Evolutionary conservation across 2,329 filamentous ascomycete species (phyloP).

Genomic region (Nothopassalora personata): DNA sequence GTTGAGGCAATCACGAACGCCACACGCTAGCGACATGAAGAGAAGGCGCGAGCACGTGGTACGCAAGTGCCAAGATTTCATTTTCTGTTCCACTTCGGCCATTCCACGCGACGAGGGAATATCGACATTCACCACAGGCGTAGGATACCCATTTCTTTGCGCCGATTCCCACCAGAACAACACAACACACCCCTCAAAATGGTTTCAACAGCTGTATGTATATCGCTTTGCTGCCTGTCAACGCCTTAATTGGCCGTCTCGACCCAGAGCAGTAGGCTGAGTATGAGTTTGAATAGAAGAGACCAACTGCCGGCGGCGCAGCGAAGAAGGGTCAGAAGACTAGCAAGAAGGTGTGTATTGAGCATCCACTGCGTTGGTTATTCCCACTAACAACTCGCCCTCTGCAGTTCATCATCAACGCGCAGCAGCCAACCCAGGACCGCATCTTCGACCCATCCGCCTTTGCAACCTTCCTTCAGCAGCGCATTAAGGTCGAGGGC

Average conservation of each 20-base stretch:
- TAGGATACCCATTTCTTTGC: slow-evolving; percentile 92
- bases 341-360: slow-evolving; percentile 69
- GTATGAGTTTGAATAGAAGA: slow-evolving; percentile 48
- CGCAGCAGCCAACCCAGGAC: slow-evolving; percentile 94
- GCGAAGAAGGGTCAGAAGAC: slow-evolving; percentile 59
- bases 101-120: too few species aligned
- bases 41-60: too few species aligned
- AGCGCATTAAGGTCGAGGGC: slow-evolving; percentile 99
- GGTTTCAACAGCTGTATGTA: slow-evolving; percentile 86
- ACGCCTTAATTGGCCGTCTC: slow-evolving; percentile 34
- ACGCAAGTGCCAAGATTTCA: neutral
- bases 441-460: slow-evolving; percentile 99
- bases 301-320: slow-evolving; percentile 41
- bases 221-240: slow-evolving; percentile 93
- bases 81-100: too few species aligned
- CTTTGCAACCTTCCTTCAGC: slow-evolving; percentile 99
- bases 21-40: too few species aligned
- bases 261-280: slow-evolving; percentile 80
- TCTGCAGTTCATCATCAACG: slow-evolving; percentile 93
- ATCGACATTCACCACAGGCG: slow-evolving; percentile 43
- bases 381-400: slow-evolving; percentile 10
- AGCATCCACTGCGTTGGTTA: slow-evolving; percentile 1
- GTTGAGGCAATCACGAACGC: too few species aligned
- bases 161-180: slow-evolving; percentile 40
- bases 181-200: slow-evolving; percentile 55